Evolutionary conservation across 768 basidiomycete genomes (phyloP).

Genomic region (Boletus subparvulus): DNA sequence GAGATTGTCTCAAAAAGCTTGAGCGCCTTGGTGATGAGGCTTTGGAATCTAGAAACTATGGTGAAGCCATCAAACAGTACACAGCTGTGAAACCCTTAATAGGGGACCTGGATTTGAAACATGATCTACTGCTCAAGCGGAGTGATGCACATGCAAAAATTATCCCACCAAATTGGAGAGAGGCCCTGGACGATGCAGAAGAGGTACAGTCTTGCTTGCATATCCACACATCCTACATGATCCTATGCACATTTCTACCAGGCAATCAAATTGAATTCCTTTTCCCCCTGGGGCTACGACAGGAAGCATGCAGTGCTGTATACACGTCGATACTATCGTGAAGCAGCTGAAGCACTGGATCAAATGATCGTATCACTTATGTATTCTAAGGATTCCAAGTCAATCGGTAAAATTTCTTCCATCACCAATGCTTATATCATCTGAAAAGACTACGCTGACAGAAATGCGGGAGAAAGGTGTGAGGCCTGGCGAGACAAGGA

Average conservation of each 20-base stretch:
- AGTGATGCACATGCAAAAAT: constrained; percentile 7
- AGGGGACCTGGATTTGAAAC: background rate
- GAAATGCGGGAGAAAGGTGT: constrained; percentile 10
- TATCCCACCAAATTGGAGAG: background rate
- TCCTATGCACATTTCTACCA: background rate
- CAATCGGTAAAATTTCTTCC: background rate
- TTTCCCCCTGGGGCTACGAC: constrained; percentile 18
- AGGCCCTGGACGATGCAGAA: constrained; percentile 15
- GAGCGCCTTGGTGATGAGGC: constrained; percentile 9
- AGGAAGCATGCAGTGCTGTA: constrained; percentile 11
- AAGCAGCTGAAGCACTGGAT: constrained; percentile 16
- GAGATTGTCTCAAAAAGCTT: constrained; percentile 8
- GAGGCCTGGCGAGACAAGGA: background rate
- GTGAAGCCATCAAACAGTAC: constrained; percentile 16
- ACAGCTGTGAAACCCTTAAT: constrained; percentile 11
- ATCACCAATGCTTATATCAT: background rate
- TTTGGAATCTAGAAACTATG: background rate
- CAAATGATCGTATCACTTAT: background rate
- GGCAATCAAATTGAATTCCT: constrained; percentile 14
- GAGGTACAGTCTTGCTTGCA: constrained; percentile 1
- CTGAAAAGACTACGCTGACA: background rate
- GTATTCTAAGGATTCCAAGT: constrained; percentile 2
- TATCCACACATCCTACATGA: background rate
- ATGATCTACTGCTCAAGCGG: constrained; percentile 12
- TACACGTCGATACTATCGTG: background rate